Base-by-base conservation (phyloP, 768 basidiomycete species). In the Lentinus brumalis region DNA sequence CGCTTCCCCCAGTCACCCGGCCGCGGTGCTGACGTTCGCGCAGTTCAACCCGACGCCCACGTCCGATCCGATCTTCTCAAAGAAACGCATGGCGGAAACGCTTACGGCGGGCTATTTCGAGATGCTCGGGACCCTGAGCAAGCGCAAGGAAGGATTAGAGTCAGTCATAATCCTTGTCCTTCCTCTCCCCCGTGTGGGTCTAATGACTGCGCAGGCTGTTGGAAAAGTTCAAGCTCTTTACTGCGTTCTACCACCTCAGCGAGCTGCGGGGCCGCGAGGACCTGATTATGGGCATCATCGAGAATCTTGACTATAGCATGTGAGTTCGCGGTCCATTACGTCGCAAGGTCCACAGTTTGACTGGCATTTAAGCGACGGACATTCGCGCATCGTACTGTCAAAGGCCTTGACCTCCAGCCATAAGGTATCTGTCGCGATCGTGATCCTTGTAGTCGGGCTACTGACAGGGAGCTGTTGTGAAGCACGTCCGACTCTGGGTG, bases 361-460 rank as follows among this genome's bases (percentile, higher is more conserved):
- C 58, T 32, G 45, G 21, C 72, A 59, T 41, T 32, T 58, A 49
- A 98, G 96, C 62, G 95, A 98, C 73, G 95, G 96, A 0, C 97
- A 99, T 74, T 83, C 95, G 0, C 87, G 97, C 18, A 92, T 98
- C 46, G 87, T 99, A 12, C 74, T 99, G 21, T 94, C 93, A 15
- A 98, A 98, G 70, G 93, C 96, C 0, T 77, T 99, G 51, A 98
- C 96, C 0, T 98, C 96, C 0, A 93, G 87, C 71, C 94, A 94
- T 74, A 89, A 89, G 76, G 94, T 90, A 65, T 44, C 78, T 54
- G 45, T 18, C 10, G 14, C 15, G 14, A 16, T 32, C 18, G 16
- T 26, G 44, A 11, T 42, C 10, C 53, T 11, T 6, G 30, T 50
- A 38, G 32, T 29, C 16, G 39, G 5, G 14, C 51, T 64, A 40